Conservation (phyloP, 441 rosid species). For the Syzygium syzygioides region DNA sequence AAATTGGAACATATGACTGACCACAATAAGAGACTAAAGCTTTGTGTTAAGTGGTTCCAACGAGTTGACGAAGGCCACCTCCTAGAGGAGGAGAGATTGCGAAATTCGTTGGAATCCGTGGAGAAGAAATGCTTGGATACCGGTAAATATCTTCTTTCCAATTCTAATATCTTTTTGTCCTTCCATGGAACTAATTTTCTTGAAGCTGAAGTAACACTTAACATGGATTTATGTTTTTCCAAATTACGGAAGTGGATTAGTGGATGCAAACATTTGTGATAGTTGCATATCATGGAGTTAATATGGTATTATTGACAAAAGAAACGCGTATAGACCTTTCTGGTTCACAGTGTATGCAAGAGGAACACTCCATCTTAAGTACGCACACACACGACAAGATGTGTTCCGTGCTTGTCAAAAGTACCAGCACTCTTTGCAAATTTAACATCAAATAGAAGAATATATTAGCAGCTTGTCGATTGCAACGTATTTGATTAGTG, state of each 20-base stretch:
- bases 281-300: neutral
- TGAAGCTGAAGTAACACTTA: neutral
- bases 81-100: conserved; percentile 56
- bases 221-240: neutral
- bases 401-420: neutral
- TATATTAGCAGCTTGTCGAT: neutral
- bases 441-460: neutral
- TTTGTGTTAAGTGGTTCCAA: conserved; percentile 78
- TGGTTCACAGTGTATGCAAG: neutral
- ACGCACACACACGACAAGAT: neutral
- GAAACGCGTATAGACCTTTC: neutral
- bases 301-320: neutral
- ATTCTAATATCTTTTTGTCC: neutral
- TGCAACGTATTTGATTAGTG: neutral
- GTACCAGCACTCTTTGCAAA: neutral
- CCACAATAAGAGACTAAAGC: conserved; percentile 61
- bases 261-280: neutral
- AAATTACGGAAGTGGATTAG: neutral
- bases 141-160: conserved; percentile 27
- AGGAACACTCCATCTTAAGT: neutral
- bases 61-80: conserved; percentile 52
- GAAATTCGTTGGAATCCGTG: conserved; percentile 44
- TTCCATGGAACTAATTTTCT: neutral
- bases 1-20: conserved; percentile 55
- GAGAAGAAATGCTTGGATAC: conserved; percentile 49